phyloP scores from a whole-genome alignment of 371 early-diverging fungal genomes.

The Mucor circinelloides region DNA sequence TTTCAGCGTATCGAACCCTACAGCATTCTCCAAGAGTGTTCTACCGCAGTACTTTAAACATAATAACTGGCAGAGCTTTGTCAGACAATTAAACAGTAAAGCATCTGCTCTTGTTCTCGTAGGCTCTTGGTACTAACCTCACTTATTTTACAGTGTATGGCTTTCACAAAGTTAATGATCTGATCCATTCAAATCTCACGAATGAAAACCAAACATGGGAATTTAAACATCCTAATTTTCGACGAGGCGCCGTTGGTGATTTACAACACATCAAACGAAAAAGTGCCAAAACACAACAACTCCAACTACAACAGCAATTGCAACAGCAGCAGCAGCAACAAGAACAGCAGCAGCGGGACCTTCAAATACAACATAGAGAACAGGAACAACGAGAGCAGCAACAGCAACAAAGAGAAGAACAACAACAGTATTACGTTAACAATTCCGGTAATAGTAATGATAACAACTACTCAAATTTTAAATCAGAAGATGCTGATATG shows the following conservation, averaged over 20 bases:
- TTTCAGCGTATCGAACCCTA: slow-evolving; percentile 67
- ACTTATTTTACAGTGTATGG: slow-evolving; percentile 48
- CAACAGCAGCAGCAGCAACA: slow-evolving; percentile 12
- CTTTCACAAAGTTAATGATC: slow-evolving; percentile 65
- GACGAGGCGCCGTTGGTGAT: slow-evolving; percentile 56
- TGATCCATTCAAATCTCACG: slow-evolving; percentile 60
- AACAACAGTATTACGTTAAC: not conserved
- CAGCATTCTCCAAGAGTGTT: slow-evolving; percentile 53
- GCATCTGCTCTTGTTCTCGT: not conserved
- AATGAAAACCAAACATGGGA: slow-evolving; percentile 73
- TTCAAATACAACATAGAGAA: not conserved
- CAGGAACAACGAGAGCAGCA: slow-evolving; percentile 2
- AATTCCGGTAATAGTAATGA: not conserved
- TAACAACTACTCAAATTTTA: not conserved
- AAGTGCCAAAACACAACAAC: slow-evolving; percentile 49
- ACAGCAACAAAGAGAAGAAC: slow-evolving; percentile 8
- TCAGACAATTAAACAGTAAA: slow-evolving; percentile 81
- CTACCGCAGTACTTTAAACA: slow-evolving; percentile 86
- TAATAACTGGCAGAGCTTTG: slow-evolving; percentile 86
- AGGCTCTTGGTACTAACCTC: not conserved
- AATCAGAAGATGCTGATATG: slow-evolving; percentile 1
- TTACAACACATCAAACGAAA: slow-evolving; percentile 69
- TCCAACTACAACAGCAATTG: slow-evolving; percentile 6
- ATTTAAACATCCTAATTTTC: slow-evolving; percentile 69
- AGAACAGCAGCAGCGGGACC: slow-evolving; percentile 1